Evolutionary conservation across 1,284 basidiomycete genomes (phyloP).

Genomic region (Rhodotorula sp.): DNA sequence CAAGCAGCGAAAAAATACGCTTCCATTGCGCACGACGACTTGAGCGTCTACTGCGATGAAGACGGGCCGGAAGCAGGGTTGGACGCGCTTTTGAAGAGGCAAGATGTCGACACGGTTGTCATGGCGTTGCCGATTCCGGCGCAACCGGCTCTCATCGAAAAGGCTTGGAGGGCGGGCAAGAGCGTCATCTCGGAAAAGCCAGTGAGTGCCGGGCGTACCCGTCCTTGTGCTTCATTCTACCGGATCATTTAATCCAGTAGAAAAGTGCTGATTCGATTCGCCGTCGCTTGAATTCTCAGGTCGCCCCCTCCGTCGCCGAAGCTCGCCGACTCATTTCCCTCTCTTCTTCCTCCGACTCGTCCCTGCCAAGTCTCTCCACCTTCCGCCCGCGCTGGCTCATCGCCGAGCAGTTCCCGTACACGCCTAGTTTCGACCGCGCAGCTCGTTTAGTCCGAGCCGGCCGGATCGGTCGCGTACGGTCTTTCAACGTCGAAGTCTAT

Average conservation of each 20-base stretch:
- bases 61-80: constrained; percentile 53
- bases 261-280: constrained; percentile 48
- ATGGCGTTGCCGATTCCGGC: constrained; percentile 71
- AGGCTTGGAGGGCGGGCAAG: constrained; percentile 63
- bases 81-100: constrained; percentile 62
- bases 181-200: constrained; percentile 84
- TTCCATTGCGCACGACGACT: constrained; percentile 31
- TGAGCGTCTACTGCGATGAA: constrained; percentile 57
- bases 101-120: constrained; percentile 69
- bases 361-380: background rate
- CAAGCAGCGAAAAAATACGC: constrained; percentile 41
- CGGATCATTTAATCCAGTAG: background rate
- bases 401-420: constrained; percentile 51
- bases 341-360: constrained; percentile 55
- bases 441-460: constrained; percentile 58
- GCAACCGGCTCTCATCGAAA: constrained; percentile 67
- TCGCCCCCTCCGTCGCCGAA: constrained; percentile 57
- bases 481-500: constrained; percentile 60
- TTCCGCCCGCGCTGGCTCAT: constrained; percentile 57
- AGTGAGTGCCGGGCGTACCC: constrained; percentile 48
- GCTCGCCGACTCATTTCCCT: constrained; percentile 64
- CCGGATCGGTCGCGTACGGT: constrained; percentile 63
- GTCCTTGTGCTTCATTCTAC: background rate
- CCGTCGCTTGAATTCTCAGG: constrained; percentile 62
- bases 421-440: constrained; percentile 60